Evolutionary conservation across 1,284 basidiomycete genomes (phyloP).

Genomic region (Rhodotorula sp.): DNA sequence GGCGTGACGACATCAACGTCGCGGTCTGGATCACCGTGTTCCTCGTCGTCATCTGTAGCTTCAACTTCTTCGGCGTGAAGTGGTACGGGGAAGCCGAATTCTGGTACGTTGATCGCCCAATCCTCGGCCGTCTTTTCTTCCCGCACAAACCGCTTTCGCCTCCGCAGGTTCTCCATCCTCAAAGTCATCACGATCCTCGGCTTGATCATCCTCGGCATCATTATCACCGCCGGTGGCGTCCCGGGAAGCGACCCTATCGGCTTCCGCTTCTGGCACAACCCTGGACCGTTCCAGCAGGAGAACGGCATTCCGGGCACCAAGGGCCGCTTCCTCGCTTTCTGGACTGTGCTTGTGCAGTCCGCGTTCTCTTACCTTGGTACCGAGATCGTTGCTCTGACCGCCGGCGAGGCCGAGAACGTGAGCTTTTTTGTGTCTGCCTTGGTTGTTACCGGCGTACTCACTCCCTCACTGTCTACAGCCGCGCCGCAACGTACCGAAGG

Average conservation of each 20-base stretch:
- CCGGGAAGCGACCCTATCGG: conserved; percentile 62
- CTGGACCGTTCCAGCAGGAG: conserved; percentile 58
- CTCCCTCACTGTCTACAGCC: background rate
- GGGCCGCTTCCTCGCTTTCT: conserved; percentile 49
- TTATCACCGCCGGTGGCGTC: conserved; percentile 54
- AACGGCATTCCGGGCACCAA: conserved; percentile 47
- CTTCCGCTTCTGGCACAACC: conserved; percentile 56
- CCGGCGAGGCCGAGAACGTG: conserved; percentile 51
- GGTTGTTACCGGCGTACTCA: background rate
- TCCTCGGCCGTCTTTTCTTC: no score
- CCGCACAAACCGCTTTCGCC: no score
- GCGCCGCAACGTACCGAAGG: conserved; percentile 61
- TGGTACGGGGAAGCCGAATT: conserved; percentile 37
- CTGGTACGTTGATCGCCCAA: conserved; percentile 27
- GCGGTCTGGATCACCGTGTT: conserved; percentile 35
- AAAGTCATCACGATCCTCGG: conserved; percentile 35
- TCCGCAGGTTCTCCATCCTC: conserved; percentile 27
- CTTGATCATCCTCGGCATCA: conserved; percentile 53
- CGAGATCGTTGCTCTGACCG: conserved; percentile 72
- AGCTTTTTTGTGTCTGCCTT: conserved; percentile 14
- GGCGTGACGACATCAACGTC: conserved; percentile 29
- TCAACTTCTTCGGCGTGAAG: conserved; percentile 36
- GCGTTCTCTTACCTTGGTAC: conserved; percentile 81
- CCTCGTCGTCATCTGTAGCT: conserved; percentile 23
- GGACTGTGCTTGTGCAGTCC: conserved; percentile 52